phyloP scores from a whole-genome alignment of 139 green algal species.

The Trebouxia sp. region DNA sequence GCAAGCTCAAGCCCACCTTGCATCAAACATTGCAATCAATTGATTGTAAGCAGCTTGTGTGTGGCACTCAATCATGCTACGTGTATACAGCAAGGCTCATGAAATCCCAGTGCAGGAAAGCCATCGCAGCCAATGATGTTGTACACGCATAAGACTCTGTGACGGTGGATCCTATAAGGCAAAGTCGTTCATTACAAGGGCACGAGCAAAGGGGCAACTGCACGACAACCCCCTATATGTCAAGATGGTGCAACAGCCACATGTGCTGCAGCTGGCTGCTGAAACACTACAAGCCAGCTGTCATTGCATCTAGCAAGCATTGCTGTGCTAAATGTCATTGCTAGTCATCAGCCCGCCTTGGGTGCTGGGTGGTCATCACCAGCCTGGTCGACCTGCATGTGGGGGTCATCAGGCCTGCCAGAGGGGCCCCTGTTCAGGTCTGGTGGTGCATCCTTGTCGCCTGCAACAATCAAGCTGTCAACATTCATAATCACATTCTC shows the following conservation, averaged over 20 bases:
- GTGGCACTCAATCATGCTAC: too few species aligned
- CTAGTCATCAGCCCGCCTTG: neutral
- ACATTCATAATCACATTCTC: neutral
- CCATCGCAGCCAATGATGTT: too few species aligned
- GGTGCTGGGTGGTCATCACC: constrained; percentile 7
- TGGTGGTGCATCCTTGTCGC: neutral
- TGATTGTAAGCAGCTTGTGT: too few species aligned
- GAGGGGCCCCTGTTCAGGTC: neutral
- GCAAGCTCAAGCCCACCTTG: neutral
- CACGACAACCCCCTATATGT: too few species aligned
- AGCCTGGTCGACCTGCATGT: constrained; percentile 7
- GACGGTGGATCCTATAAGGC: too few species aligned
- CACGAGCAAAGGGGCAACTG: too few species aligned
- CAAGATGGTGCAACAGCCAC: too few species aligned
- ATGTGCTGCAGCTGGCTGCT: too few species aligned
- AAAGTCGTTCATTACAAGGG: too few species aligned
- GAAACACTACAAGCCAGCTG: neutral
- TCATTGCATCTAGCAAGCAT: neutral
- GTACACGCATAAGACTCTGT: too few species aligned
- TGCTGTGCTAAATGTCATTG: neutral
- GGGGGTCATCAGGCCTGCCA: constrained; percentile 7
- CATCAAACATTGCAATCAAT: neutral
- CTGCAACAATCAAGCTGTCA: neutral
- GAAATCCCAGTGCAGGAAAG: too few species aligned
- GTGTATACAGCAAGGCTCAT: too few species aligned